phyloP scores from a whole-genome alignment of 768 basidiomycete species.

The Coprinopsis strossmayeri region DNA sequence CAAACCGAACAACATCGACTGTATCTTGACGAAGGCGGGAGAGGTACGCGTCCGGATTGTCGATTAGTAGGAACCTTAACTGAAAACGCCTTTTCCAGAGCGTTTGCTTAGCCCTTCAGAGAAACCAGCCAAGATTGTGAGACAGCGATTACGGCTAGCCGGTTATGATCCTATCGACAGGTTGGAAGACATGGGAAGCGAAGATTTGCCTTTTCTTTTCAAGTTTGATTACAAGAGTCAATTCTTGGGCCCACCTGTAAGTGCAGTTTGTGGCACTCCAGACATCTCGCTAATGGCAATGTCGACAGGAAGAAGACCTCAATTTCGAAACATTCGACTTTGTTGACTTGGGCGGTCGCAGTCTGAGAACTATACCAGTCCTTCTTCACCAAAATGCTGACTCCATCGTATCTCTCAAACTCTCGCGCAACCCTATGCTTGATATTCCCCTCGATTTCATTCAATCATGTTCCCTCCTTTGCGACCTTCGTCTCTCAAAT shows the following conservation, averaged over 20 bases:
- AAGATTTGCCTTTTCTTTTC: conserved; percentile 78
- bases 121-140: conserved; percentile 78
- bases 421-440: conserved; percentile 92
- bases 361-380: conserved; percentile 85
- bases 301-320: conserved; percentile 63
- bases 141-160: conserved; percentile 78
- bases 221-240: conserved; percentile 87
- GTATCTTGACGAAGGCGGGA: conserved; percentile 70
- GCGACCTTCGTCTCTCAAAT: conserved; percentile 79
- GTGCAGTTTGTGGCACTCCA: conserved; percentile 18
- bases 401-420: conserved; percentile 75
- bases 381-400: conserved; percentile 79
- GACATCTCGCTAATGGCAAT: conserved; percentile 4
- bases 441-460: conserved; percentile 97
- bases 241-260: conserved; percentile 54
- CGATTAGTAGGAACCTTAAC: conserved; percentile 1
- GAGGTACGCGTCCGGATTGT: conserved; percentile 43
- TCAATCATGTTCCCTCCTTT: conserved; percentile 75
- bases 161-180: conserved; percentile 83
- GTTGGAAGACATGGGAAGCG: conserved; percentile 66
- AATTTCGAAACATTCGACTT: conserved; percentile 64
- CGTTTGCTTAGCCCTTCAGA: conserved; percentile 78
- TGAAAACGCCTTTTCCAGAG: conserved; percentile 47
- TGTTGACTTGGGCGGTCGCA: conserved; percentile 75
- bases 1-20: conserved; percentile 53